A percentile compares a stretch with the other conserved stretches of the same genome.
These are phyloP conservation scores for Mycena indigotica DNA, from an alignment of 768 basidiomycete species.

Conservation along the genomic window DNA sequence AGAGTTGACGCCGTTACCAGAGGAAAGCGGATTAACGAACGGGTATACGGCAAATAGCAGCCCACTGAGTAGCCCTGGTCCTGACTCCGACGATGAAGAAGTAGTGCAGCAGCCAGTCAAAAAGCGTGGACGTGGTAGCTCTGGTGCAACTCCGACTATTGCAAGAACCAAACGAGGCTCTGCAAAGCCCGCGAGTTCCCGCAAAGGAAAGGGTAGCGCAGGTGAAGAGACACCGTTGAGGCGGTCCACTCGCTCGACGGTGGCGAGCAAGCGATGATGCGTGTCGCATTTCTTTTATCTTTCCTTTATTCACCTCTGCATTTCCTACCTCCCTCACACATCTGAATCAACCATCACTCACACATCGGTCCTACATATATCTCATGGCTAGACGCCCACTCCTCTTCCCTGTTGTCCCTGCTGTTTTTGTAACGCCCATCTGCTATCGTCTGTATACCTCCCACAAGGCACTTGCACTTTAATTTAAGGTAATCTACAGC, in stretches of 20 bases:
- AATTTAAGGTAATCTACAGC: conserved; percentile 1
- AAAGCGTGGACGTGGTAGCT: conserved; percentile 13
- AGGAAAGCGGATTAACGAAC: conserved; percentile 27
- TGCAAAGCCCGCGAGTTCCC: conserved; percentile 2
- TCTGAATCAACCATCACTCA: background rate
- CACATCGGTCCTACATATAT: no score
- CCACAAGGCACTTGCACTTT: conserved; percentile 10
- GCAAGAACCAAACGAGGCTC: conserved; percentile 3
- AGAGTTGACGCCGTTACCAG: conserved; percentile 47
- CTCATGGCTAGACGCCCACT: no score
- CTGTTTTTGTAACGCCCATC: background rate
- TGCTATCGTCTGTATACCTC: conserved; percentile 11
- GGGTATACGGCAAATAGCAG: conserved; percentile 3
- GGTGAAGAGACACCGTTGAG: conserved; percentile 4
- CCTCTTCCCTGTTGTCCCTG: background rate
- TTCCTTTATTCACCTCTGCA: background rate
- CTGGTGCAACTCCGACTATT: background rate
- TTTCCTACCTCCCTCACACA: background rate
- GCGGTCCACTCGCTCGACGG: conserved; percentile 16
- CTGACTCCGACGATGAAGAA: background rate
- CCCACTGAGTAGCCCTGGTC: conserved; percentile 18
- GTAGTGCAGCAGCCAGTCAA: background rate
- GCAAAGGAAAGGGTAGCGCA: conserved; percentile 12
- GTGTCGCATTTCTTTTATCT: background rate
- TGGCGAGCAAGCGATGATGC: conserved; percentile 5